Percentiles rank a stretch among this genome's conserved stretches.
Evolutionary conservation across 371 early-diverging fungal genomes (phyloP).

Genomic region (Mortierella polycephala): DNA sequence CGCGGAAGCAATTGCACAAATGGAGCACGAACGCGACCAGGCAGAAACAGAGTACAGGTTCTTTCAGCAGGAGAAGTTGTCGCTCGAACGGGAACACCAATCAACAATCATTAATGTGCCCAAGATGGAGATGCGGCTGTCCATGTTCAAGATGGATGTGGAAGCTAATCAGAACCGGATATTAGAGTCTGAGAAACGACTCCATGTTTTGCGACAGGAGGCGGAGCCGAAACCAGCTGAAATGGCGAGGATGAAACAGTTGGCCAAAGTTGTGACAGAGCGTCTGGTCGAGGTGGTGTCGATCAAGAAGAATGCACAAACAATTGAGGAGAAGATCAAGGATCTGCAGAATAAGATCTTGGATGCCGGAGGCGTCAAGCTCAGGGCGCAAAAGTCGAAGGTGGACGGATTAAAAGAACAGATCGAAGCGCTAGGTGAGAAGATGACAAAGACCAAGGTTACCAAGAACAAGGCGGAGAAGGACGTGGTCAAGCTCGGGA

Average conservation of each 20-base stretch:
- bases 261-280: conserved; percentile 57
- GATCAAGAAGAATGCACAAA: conserved; percentile 58
- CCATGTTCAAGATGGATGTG: conserved; percentile 84
- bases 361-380: conserved; percentile 88
- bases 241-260: conserved; percentile 53
- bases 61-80: conserved; percentile 61
- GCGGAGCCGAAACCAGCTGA: conserved; percentile 59
- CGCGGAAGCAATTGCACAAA: conserved; percentile 64
- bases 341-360: conserved; percentile 88
- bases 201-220: conserved; percentile 64
- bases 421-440: conserved; percentile 71
- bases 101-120: conserved; percentile 69
- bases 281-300: conserved; percentile 52
- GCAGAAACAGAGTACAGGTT: conserved; percentile 67
- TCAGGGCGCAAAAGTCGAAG: conserved; percentile 86
- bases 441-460: conserved; percentile 74
- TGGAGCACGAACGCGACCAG: conserved; percentile 68
- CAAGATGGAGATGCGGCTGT: conserved; percentile 69
- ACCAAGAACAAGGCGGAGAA: conserved; percentile 82
- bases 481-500: conserved; percentile 72
- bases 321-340: conserved; percentile 75
- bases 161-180: conserved; percentile 71
- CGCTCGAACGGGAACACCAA: conserved; percentile 64
- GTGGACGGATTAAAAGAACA: conserved; percentile 86
- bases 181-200: conserved; percentile 66